Evolutionary conservation across 176 grass and related monocot species (phyloP).

Genomic region (sorghum (Sorghum bicolor)): Sorghum_bicolor_NCBIv3 NC_012874.2:63734501-63735000

Average conservation of each 20-base stretch:
- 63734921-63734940: slow-evolving; percentile 33
- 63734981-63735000: slow-evolving; percentile 44
- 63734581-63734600: no score
- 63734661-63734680: no score
- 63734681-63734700: no score
- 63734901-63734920: background rate
- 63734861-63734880: slow-evolving; percentile 5
- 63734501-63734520: no score
- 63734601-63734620: no score
- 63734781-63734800: background rate
- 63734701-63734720: background rate
- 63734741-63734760: background rate
- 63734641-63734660: no score
- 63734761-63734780: background rate
- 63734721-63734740: background rate
- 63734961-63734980: slow-evolving; percentile 28
- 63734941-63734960: slow-evolving; percentile 41
- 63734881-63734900: slow-evolving; percentile 28
- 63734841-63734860: slow-evolving; percentile 20
- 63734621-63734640: no score
- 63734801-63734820: background rate
- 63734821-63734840: background rate
- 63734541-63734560: no score
- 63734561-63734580: no score
- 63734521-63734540: no score